phyloP scores from a whole-genome alignment of 2,329 filamentous ascomycete species.

The Alternaria alternata region DNA sequence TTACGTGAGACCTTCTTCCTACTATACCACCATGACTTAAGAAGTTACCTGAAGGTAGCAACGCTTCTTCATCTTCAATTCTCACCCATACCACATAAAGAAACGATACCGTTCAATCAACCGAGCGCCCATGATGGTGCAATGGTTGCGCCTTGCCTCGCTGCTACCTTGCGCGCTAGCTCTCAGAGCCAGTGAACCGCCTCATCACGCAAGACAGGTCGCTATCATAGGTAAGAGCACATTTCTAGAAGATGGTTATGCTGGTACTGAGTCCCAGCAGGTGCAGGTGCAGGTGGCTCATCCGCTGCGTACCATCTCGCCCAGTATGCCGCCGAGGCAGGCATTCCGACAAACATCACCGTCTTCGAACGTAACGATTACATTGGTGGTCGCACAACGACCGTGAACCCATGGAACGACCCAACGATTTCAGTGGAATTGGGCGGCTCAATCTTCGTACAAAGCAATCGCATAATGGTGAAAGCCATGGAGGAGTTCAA shows the following conservation, averaged over 20 bases:
- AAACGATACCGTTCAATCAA: not conserved
- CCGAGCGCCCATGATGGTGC: constrained; percentile 21
- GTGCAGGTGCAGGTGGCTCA: constrained; percentile 87
- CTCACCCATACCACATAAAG: not conserved
- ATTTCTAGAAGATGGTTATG: too few relatives aligned
- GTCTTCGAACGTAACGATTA: constrained; percentile 82
- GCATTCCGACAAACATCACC: constrained; percentile 78
- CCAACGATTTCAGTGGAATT: constrained; percentile 77
- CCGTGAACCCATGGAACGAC: constrained; percentile 78
- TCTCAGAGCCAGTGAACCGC: constrained; percentile 21
- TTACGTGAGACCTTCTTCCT: not conserved
- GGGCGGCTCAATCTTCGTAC: constrained; percentile 90
- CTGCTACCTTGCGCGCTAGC: constrained; percentile 31
- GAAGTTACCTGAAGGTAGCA: constrained; percentile 5
- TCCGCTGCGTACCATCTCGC: constrained; percentile 85
- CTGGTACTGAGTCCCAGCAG: constrained; percentile 56
- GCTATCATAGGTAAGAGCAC: constrained; percentile 48
- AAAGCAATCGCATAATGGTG: constrained; percentile 82
- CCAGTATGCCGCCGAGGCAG: constrained; percentile 69
- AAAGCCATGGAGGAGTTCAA: constrained; percentile 75
- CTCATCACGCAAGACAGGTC: constrained; percentile 39
- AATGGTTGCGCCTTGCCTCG: constrained; percentile 17
- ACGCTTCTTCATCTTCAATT: not conserved
- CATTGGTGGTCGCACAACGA: constrained; percentile 87
- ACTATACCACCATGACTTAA: constrained; percentile 14